These are phyloP conservation scores for Nicotiana paniculata DNA, from an alignment of 257 asterid species.

Conservation along the genomic window DNA sequence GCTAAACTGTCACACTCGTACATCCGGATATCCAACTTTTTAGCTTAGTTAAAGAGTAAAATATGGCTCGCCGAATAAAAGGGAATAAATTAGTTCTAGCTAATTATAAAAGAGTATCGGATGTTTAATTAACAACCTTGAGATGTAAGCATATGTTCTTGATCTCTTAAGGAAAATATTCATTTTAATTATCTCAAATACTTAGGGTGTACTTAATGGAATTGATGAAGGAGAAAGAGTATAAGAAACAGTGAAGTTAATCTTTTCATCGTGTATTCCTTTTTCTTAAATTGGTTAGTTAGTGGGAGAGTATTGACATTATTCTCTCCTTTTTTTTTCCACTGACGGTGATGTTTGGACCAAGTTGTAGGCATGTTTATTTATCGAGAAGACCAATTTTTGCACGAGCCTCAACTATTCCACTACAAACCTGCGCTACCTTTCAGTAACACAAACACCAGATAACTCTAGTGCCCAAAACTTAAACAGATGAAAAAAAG, in stretches of 20 bases:
- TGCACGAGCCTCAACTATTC: no score
- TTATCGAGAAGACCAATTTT: background rate
- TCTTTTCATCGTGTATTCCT: no score
- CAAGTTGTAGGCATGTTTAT: no score
- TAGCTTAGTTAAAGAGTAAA: background rate
- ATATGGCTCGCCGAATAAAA: background rate
- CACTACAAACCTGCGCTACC: no score
- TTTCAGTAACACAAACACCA: no score
- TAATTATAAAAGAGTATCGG: background rate
- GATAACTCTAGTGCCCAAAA: no score
- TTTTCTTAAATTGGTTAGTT: background rate
- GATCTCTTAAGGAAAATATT: background rate
- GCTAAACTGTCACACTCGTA: background rate
- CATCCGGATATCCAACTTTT: background rate
- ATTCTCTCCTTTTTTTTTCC: no score
- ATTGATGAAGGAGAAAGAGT: background rate
- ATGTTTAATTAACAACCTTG: background rate
- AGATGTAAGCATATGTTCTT: background rate
- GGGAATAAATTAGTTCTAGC: background rate
- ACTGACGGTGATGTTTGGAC: no score
- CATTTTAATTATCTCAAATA: background rate
- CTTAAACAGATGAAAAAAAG: no score
- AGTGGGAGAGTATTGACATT: no score
- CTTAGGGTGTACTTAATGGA: background rate
- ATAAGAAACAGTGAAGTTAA: no score